phyloP scores from a whole-genome alignment of 768 basidiomycete genomes.

The Pleurotus pulmonarius region DNA sequence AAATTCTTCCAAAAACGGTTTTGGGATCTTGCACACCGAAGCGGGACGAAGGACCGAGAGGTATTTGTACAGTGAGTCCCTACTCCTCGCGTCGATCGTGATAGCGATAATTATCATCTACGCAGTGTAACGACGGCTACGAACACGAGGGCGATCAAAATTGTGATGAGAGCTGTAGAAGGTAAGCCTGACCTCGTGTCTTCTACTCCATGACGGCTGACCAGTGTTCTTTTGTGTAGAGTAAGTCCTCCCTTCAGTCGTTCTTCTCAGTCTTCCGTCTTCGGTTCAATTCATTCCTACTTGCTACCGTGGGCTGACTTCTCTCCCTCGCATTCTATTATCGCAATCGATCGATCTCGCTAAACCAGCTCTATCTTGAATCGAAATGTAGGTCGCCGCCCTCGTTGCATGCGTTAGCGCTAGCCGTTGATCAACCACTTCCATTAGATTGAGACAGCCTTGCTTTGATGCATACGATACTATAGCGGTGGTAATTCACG shows the following conservation, averaged over 20 bases:
- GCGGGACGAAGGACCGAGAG: slow-evolving; percentile 85
- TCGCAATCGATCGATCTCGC: neutral
- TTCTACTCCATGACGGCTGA: too few species aligned
- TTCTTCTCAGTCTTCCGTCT: neutral
- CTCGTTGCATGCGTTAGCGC: neutral
- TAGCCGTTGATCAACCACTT: too few species aligned
- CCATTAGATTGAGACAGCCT: neutral
- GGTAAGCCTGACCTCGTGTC: slow-evolving; percentile 43
- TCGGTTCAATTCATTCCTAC: neutral
- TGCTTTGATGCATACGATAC: neutral
- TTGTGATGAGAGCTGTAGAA: slow-evolving; percentile 96
- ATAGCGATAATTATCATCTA: neutral
- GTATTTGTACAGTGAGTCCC: slow-evolving; percentile 89
- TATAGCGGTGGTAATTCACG: too few species aligned
- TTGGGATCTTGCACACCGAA: slow-evolving; percentile 76
- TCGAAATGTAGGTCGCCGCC: neutral
- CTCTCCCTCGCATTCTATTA: neutral
- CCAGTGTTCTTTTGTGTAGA: slow-evolving; percentile 55
- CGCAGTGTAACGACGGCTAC: slow-evolving; percentile 84
- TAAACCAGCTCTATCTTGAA: neutral
- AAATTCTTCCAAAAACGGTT: slow-evolving; percentile 92
- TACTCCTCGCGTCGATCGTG: neutral
- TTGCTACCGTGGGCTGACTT: neutral
- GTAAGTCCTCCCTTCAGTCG: slow-evolving; percentile 36
- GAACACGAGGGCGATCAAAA: slow-evolving; percentile 83